A percentile compares a stretch with the other conserved stretches of the same genome.
Evolutionary conservation across 495 filamentous ascomycete species (phyloP).

Genomic region (Aspergillus nanangensis): DNA sequence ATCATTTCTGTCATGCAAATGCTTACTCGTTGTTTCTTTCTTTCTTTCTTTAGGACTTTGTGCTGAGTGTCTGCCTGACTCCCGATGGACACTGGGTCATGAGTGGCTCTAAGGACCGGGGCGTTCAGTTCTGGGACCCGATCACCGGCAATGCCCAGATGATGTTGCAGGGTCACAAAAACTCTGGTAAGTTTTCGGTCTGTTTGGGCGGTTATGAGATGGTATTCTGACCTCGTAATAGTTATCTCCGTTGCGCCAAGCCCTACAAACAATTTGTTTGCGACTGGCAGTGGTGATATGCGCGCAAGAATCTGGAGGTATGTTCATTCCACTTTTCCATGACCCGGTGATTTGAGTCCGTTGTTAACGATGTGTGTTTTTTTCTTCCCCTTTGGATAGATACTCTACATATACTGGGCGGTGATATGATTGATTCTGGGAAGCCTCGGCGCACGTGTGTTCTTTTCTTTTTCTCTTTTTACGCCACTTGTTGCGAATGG

Average conservation of each 20-base stretch:
- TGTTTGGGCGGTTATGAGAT: not conserved
- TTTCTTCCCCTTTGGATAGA: no score
- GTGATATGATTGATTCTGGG: slow-evolving; percentile 32
- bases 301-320: slow-evolving; percentile 86
- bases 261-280: slow-evolving; percentile 73
- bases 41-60: slow-evolving; percentile 64
- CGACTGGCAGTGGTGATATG: slow-evolving; percentile 88
- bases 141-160: slow-evolving; percentile 81
- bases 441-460: slow-evolving; percentile 38
- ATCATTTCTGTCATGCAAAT: slow-evolving; percentile 2
- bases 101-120: slow-evolving; percentile 85
- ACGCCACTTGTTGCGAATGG: not conserved
- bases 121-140: slow-evolving; percentile 92
- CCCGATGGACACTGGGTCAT: slow-evolving; percentile 87
- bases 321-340: slow-evolving; percentile 21
- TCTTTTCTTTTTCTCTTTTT: slow-evolving; percentile 12
- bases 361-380: not conserved
- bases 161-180: slow-evolving; percentile 92
- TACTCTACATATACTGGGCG: slow-evolving; percentile 43
- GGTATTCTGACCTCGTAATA: slow-evolving; percentile 23
- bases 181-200: slow-evolving; percentile 55
- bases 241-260: slow-evolving; percentile 88
- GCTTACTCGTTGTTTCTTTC: slow-evolving; percentile 5
- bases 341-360: not conserved
- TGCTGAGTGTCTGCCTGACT: slow-evolving; percentile 82